These are phyloP conservation scores for Sergeia podlipaevii DNA, from an alignment of 208 protist genomes.

Conservation along the genomic window DNA sequence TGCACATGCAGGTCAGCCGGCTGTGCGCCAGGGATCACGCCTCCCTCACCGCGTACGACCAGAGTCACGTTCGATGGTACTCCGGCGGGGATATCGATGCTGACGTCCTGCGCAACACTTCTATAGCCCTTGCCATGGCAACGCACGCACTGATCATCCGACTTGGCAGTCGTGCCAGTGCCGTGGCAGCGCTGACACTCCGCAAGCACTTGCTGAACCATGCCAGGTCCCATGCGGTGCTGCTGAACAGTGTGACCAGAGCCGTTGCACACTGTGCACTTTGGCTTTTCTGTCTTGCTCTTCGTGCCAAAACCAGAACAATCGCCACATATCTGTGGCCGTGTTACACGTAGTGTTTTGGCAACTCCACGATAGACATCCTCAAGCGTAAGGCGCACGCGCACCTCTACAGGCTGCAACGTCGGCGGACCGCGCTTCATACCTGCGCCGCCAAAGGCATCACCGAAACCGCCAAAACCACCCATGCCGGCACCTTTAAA, in stretches of 20 bases:
- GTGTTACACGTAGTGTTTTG: slow-evolving; percentile 76
- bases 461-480: slow-evolving; percentile 73
- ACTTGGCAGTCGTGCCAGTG: slow-evolving; percentile 83
- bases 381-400: slow-evolving; percentile 72
- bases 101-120: slow-evolving; percentile 91
- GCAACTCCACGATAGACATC: slow-evolving; percentile 81
- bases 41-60: slow-evolving; percentile 94
- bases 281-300: slow-evolving; percentile 83
- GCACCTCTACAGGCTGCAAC: slow-evolving; percentile 77
- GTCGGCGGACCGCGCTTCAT: slow-evolving; percentile 32
- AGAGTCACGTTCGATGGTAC: slow-evolving; percentile 96
- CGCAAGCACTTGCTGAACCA: slow-evolving; percentile 94
- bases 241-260: slow-evolving; percentile 90
- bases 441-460: slow-evolving; percentile 56
- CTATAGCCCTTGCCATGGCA: slow-evolving; percentile 95
- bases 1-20: slow-evolving; percentile 98
- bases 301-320: slow-evolving; percentile 89
- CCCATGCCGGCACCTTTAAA: slow-evolving; percentile 79
- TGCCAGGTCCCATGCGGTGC: slow-evolving; percentile 94
- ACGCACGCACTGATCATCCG: slow-evolving; percentile 93
- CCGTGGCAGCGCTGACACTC: slow-evolving; percentile 93
- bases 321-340: slow-evolving; percentile 80
- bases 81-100: slow-evolving; percentile 95
- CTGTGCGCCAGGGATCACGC: slow-evolving; percentile 88
- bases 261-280: slow-evolving; percentile 93